phyloP scores from a whole-genome alignment of 768 basidiomycete species.

The Suillus occidentalis region DNA sequence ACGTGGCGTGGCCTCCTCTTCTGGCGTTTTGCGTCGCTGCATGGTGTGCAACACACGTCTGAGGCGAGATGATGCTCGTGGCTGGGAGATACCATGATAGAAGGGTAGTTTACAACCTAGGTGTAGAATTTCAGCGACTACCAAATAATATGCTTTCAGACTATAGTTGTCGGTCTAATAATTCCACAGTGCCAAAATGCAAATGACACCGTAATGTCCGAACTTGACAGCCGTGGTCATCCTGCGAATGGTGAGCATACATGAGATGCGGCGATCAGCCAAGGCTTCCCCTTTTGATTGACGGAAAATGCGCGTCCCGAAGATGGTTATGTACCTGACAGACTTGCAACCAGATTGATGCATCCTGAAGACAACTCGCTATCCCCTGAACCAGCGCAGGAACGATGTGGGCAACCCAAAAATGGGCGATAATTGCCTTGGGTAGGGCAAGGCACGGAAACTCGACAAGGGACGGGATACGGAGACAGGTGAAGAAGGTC shows the following conservation, averaged over 20 bases:
- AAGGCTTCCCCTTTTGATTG: not conserved
- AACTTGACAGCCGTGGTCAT: not conserved
- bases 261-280: not conserved
- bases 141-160: not conserved
- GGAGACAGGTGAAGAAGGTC: not conserved
- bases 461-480: not conserved
- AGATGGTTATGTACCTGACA: not conserved
- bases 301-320: not conserved
- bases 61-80: not conserved
- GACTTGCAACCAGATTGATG: not conserved
- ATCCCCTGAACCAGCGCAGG: not conserved
- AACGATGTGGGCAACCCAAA: not conserved
- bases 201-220: slow-evolving; percentile 2
- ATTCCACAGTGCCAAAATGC: not conserved
- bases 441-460: not conserved
- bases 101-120: not conserved
- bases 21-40: slow-evolving; percentile 30
- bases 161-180: not conserved
- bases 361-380: not conserved
- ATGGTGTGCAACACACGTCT: slow-evolving; percentile 35
- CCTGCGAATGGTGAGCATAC: not conserved
- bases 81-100: not conserved
- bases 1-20: slow-evolving; percentile 39
- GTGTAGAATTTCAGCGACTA: not conserved
- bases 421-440: not conserved